Evolutionary conservation across 345 rosid species (phyloP), one percentile per base, ranked within the genome.

Genomic region (Punica granatum): DNA sequence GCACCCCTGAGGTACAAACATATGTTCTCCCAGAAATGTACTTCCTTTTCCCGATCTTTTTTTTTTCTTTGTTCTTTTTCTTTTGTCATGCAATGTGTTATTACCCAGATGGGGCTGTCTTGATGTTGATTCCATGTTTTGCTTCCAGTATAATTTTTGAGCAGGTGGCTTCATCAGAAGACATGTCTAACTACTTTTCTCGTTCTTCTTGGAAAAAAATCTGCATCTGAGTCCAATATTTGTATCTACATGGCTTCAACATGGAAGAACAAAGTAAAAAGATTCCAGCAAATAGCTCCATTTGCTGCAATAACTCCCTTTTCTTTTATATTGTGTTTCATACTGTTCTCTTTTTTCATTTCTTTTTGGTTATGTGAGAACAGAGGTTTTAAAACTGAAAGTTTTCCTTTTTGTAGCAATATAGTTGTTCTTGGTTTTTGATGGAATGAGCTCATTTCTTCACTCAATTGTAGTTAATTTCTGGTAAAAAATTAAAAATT

Each of bases 1-100:
- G 99, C 79, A 70, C 99, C 5, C 98, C 99, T 70, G 95, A 94
- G 98, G 98, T 88, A 73, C 21, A 15, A 48, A 46, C 42, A 12
- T 28, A 7, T 25, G 23, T 2, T 67, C 15, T 76, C 42, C 53
- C 65, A 39, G 68, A 70, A 68, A 62, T 44, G 7, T 16, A 41
- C 67, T 16, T 32, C 31, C 6, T 37, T 37, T 37, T 37, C 11
- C n/a, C n/a, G n/a, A n/a, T 37, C 6, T 37, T 37, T 37, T 11
- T 37, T 4, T 37, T 37, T 15, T 68, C 46, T 26, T 23, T 15
- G 35, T n/a, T 0, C 12, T 23, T 18, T 41, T 41, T 53, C 19
- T 26, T 6, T 7, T 70, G 23, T 69, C 65, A 67, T 13, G 25
- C 8, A 23, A 4, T 37, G 41, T 11, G n/a, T 54, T 31, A 60